phyloP scores from a whole-genome alignment of 202 grass and related monocot species.

The Saccharum hybrid region DNA sequence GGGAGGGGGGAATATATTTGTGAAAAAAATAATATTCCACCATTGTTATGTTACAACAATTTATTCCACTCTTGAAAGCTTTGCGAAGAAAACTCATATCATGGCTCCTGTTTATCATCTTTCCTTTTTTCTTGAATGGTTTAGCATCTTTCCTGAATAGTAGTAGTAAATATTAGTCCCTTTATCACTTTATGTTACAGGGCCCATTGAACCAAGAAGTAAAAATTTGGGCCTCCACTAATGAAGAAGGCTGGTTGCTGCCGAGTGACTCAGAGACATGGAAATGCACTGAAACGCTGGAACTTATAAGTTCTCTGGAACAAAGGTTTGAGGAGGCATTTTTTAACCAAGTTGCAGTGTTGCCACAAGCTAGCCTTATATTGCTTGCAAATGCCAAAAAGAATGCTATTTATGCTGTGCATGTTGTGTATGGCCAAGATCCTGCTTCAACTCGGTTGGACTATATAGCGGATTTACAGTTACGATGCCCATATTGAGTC shows the following conservation, averaged over 20 bases:
- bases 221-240: slow-evolving; percentile 85
- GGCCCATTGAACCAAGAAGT: slow-evolving; percentile 88
- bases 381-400: slow-evolving; percentile 98
- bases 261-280: slow-evolving; percentile 77
- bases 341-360: slow-evolving; percentile 92
- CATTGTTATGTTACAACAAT: too few relatives aligned
- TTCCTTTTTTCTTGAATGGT: too few relatives aligned
- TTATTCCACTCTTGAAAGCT: too few relatives aligned
- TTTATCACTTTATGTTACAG: slow-evolving; percentile 44
- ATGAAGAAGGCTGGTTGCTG: slow-evolving; percentile 84
- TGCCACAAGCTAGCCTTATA: slow-evolving; percentile 91
- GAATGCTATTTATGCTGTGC: slow-evolving; percentile 94
- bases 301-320: slow-evolving; percentile 83
- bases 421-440: slow-evolving; percentile 80
- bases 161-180: too few relatives aligned
- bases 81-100: too few relatives aligned
- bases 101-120: too few relatives aligned
- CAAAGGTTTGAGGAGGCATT: slow-evolving; percentile 75
- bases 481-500: slow-evolving; percentile 94
- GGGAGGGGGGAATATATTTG: too few relatives aligned
- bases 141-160: too few relatives aligned
- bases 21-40: too few relatives aligned
- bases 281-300: slow-evolving; percentile 83
- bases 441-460: slow-evolving; percentile 81
- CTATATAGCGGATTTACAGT: slow-evolving; percentile 95